Evolutionary conservation across 2,329 filamentous ascomycete species (phyloP).

Genomic region (Pseudogymnoascus sp.): DNA sequence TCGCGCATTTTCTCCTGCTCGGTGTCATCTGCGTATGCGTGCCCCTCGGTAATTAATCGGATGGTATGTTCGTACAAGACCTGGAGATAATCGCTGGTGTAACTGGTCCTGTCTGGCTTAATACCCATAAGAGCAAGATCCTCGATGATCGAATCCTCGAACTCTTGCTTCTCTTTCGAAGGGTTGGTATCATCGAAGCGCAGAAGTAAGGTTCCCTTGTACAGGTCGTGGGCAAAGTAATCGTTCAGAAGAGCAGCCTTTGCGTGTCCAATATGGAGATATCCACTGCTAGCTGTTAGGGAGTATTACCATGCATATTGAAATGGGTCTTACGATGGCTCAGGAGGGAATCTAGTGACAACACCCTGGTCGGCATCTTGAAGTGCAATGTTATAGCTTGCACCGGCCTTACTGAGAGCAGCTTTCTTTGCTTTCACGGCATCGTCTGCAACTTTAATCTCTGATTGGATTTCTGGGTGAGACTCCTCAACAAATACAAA

Average conservation of each 20-base stretch:
- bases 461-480: slow-evolving; percentile 67
- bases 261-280: slow-evolving; percentile 91
- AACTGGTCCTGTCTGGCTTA: slow-evolving; percentile 77
- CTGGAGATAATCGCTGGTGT: slow-evolving; percentile 94
- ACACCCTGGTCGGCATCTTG: slow-evolving; percentile 82
- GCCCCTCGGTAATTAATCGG: slow-evolving; percentile 75
- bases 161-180: slow-evolving; percentile 94
- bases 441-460: slow-evolving; percentile 63
- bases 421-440: slow-evolving; percentile 64
- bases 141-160: slow-evolving; percentile 86
- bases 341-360: slow-evolving; percentile 85
- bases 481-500: slow-evolving; percentile 77
- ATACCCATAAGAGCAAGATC: slow-evolving; percentile 89
- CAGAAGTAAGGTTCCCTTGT: slow-evolving; percentile 83
- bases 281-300: slow-evolving; percentile 44
- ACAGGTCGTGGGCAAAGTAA: slow-evolving; percentile 91
- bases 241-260: slow-evolving; percentile 92
- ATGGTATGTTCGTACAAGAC: slow-evolving; percentile 81
- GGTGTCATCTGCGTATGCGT: slow-evolving; percentile 93
- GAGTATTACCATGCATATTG: slow-evolving; percentile 8
- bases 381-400: slow-evolving; percentile 82
- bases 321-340: slow-evolving; percentile 63
- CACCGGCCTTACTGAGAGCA: slow-evolving; percentile 67
- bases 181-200: slow-evolving; percentile 98
- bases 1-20: slow-evolving; percentile 80